Conservation (phyloP, 768 basidiomycete species). For the Kwoniella sp. region DNA sequence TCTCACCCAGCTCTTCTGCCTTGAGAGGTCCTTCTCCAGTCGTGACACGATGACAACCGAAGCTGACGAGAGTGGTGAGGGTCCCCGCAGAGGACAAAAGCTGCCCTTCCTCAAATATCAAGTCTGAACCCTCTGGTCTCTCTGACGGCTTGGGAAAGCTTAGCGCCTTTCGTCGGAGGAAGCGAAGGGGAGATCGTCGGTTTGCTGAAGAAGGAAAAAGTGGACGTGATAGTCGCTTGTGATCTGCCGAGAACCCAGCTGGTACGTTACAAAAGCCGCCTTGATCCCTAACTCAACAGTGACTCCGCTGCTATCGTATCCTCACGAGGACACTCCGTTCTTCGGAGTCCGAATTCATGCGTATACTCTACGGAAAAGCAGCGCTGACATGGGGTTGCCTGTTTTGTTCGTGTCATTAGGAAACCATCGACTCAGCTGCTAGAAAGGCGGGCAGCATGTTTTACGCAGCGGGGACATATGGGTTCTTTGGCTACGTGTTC, state of each 20-base stretch:
- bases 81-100: constrained; percentile 74
- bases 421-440: constrained; percentile 77
- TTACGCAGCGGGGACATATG: constrained; percentile 90
- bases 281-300: neutral
- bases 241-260: constrained; percentile 72
- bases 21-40: no score
- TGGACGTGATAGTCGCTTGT: constrained; percentile 82
- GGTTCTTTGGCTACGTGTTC: constrained; percentile 89
- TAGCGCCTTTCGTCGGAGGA: constrained; percentile 63
- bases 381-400: no score
- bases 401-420: constrained; percentile 59
- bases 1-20: neutral
- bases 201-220: constrained; percentile 46
- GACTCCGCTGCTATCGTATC: neutral
- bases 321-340: no score
- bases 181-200: constrained; percentile 44
- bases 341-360: neutral
- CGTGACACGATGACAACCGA: neutral
- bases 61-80: constrained; percentile 5
- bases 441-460: constrained; percentile 74
- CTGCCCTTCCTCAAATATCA: constrained; percentile 80
- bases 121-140: constrained; percentile 89
- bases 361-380: no score
- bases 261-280: constrained; percentile 58
- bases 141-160: constrained; percentile 68